Percentiles rank a stretch among this genome's conserved stretches.
These are phyloP conservation scores for Pythium brassicae DNA, from an alignment of 352 stramenopile genomes.

Conservation along the genomic window DNA sequence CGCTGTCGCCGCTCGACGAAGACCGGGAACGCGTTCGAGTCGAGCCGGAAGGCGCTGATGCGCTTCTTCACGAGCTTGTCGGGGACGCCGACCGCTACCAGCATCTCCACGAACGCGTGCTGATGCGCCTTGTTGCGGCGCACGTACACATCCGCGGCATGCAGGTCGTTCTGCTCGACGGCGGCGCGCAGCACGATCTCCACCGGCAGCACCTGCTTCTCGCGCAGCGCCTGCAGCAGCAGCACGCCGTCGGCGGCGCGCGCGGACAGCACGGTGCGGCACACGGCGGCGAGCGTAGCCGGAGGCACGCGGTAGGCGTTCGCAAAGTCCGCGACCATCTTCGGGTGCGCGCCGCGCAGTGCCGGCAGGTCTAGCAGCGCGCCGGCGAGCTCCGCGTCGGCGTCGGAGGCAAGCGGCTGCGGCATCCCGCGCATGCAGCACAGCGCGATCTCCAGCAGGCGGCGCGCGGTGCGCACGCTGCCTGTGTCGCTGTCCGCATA, in stretches of 20 bases:
- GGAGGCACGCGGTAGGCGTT: constrained; percentile 33
- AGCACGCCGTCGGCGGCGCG: constrained; percentile 32
- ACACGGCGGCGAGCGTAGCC: constrained; percentile 26
- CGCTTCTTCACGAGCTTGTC: constrained; percentile 78
- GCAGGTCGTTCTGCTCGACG: constrained; percentile 50
- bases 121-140: constrained; percentile 30
- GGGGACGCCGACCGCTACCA: constrained; percentile 36
- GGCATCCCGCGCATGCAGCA: constrained; percentile 18
- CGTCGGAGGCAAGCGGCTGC: constrained; percentile 17
- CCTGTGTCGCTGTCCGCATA: background rate
- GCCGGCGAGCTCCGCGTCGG: constrained; percentile 35
- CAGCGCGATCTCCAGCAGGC: constrained; percentile 11
- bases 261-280: constrained; percentile 18
- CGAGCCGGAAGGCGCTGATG: constrained; percentile 50
- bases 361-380: constrained; percentile 36
- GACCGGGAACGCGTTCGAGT: constrained; percentile 46
- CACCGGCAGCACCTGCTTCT: constrained; percentile 37
- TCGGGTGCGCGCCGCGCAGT: constrained; percentile 25
- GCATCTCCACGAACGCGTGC: constrained; percentile 37
- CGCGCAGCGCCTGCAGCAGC: constrained; percentile 39
- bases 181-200: constrained; percentile 32
- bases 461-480: background rate
- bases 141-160: constrained; percentile 54
- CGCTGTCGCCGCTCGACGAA: constrained; percentile 49
- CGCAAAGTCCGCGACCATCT: constrained; percentile 38